phyloP scores from a whole-genome alignment of 352 stramenopile species.

The Phytophthora fragariae region DNA sequence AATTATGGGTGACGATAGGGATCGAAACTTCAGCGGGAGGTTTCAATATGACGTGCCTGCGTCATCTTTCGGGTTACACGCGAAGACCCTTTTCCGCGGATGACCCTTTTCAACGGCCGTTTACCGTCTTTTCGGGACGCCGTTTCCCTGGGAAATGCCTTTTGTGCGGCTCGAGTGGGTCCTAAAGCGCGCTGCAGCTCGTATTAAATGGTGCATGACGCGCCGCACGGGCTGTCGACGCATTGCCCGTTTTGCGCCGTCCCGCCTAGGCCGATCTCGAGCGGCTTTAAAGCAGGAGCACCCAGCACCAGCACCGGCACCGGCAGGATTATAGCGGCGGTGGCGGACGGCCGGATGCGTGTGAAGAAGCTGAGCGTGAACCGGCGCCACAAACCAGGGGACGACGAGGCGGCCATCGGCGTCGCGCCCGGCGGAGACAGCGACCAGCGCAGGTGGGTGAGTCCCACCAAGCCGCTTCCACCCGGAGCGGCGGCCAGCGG shows the following conservation, averaged over 20 bases:
- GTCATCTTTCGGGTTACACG: constrained; percentile 32
- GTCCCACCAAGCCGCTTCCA: constrained; percentile 42
- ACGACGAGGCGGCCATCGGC: constrained; percentile 54
- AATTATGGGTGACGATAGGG: too few species aligned
- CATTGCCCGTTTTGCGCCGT: constrained; percentile 37
- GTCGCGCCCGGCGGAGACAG: constrained; percentile 30
- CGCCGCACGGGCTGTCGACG: not conserved
- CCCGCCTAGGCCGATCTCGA: constrained; percentile 1
- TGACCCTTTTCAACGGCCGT: too few species aligned
- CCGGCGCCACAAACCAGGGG: constrained; percentile 67
- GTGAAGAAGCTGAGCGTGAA: constrained; percentile 81
- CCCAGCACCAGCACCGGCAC: not conserved
- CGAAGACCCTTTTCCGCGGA: too few species aligned
- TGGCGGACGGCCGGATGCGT: constrained; percentile 54
- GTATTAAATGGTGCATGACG: not conserved
- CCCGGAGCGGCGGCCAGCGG: constrained; percentile 12
- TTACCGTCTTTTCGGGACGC: too few species aligned
- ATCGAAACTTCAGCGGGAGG: constrained; percentile 3
- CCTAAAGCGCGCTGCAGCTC: too few species aligned
- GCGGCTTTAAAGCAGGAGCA: constrained; percentile 10
- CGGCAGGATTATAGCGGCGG: constrained; percentile 6
- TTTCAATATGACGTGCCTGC: constrained; percentile 25
- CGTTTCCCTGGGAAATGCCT: too few species aligned
- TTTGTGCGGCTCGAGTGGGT: too few species aligned
- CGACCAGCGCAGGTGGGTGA: constrained; percentile 52